Percentiles rank a stretch among this genome's conserved stretches.
phyloP scores from a whole-genome alignment of 306 rosid genomes.

The Trifolium subterraneum region DNA sequence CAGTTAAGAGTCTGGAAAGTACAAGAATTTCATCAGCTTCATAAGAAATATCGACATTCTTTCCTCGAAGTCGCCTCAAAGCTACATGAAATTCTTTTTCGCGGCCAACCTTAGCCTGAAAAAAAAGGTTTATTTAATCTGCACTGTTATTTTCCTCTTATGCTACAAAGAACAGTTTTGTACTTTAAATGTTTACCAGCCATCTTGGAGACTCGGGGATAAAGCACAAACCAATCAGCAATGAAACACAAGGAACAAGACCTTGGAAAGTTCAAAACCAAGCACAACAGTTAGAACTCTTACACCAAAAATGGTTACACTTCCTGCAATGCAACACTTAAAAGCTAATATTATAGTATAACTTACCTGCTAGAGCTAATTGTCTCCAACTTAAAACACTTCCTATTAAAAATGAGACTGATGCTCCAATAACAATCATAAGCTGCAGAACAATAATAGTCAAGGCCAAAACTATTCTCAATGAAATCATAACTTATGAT shows the following conservation, averaged over 20 bases:
- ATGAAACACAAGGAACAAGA: conserved; percentile 62
- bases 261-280: conserved; percentile 58
- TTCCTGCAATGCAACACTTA: conserved; percentile 16
- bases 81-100: conserved; percentile 59
- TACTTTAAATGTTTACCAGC: conserved; percentile 57
- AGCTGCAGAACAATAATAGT: conserved; percentile 53
- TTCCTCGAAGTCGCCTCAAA: conserved; percentile 68
- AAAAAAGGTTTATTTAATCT: conserved; percentile 12
- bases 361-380: conserved; percentile 63
- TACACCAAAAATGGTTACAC: background rate
- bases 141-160: conserved; percentile 21
- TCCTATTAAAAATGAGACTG: conserved; percentile 67
- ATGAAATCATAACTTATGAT: background rate
- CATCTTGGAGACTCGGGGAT: conserved; percentile 92
- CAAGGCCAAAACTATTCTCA: conserved; percentile 21
- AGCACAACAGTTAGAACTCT: conserved; percentile 26
- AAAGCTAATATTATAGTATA: conserved; percentile 9
- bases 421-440: conserved; percentile 73
- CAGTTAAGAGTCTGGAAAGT: conserved; percentile 43
- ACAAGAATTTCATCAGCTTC: conserved; percentile 81
- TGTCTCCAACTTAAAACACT: conserved; percentile 63
- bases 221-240: conserved; percentile 71
- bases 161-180: background rate
- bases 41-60: conserved; percentile 54
- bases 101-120: conserved; percentile 73